Evolutionary conservation across 257 asterid genomes (phyloP).

Genomic region (Galeopsis tetrahit): DNA sequence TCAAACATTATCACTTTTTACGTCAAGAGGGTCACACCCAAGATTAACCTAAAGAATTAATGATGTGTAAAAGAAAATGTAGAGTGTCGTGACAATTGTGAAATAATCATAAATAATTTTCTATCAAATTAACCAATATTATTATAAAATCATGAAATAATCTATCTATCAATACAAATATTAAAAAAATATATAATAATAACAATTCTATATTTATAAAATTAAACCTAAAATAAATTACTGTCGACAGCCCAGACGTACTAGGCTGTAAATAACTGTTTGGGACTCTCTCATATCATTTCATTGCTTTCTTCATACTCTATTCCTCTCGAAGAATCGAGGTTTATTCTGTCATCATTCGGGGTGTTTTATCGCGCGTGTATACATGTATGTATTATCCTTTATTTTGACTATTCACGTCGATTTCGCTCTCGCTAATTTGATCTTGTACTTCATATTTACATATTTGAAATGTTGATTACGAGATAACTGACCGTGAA

Average conservation of each 20-base stretch:
- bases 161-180: no score
- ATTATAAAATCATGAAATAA: no score
- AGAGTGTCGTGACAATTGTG: no score
- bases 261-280: slow-evolving; percentile 17
- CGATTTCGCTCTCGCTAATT: slow-evolving; percentile 14
- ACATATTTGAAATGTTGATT: slow-evolving; percentile 2
- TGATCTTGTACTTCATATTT: slow-evolving; percentile 19
- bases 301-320: slow-evolving; percentile 11
- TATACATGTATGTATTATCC: background rate
- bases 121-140: no score
- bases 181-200: no score
- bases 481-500: background rate
- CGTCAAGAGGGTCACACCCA: no score
- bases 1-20: no score
- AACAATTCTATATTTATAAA: no score
- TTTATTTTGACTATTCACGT: background rate
- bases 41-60: no score
- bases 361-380: background rate
- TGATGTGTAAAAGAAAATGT: no score
- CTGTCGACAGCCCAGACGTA: background rate
- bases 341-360: slow-evolving; percentile 17
- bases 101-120: no score
- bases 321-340: slow-evolving; percentile 15
- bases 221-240: no score
- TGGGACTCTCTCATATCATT: background rate